Base-by-base conservation (phyloP, 495 filamentous ascomycete genomes). In the Penicillium longicatenatum region DNA sequence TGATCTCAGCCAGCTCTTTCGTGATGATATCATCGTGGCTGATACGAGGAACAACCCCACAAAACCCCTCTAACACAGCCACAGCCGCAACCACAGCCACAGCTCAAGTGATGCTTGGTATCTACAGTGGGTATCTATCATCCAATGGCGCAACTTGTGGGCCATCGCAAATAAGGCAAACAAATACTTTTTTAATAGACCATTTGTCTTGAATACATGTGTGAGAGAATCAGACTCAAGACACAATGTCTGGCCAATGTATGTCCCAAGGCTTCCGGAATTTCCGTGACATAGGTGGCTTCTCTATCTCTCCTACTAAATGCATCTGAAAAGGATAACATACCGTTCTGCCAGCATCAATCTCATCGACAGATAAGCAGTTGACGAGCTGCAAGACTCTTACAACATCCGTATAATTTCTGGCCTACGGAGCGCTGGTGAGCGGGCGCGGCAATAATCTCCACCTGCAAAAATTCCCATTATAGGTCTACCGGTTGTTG, bases 21-120 rank as follows among this genome's bases (percentile, higher is more conserved):
- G 31, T 4, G 55, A 67, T 67, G 64, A 67, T 62, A 67, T 67
- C 64, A 67, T 56, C 47, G 50, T 63, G 60, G 64, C 64, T 67
- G 54, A 54, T 12, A 39, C 17, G 14, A 17, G 37, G 37, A 16
- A n/a, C n/a, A 39, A 16, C 37, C 4, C 37, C 37, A 39, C 37
- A 39, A 7, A 4, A 17, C 37, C 16, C 37, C 37, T 39, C 14
- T 5, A 17, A 7, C 37, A n/a, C 37, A 39, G 37, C 37, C 37
- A 39, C 37, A 39, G 14, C 2, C 12, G 1, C 26, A 26, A 6
- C 26, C 26, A 35, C 10, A 14, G 31, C 29, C 29, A 31, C 31
- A 35, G 12, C 31, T 10, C 12, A 35, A 35, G 12, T 35, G 26
- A 6, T 26, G 10, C 31, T 35, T 35, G 31, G 31, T 35, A 5